Base-by-base conservation (phyloP, 1,139 yeast genomes). In the Suhomyces choctaworum region DNA sequence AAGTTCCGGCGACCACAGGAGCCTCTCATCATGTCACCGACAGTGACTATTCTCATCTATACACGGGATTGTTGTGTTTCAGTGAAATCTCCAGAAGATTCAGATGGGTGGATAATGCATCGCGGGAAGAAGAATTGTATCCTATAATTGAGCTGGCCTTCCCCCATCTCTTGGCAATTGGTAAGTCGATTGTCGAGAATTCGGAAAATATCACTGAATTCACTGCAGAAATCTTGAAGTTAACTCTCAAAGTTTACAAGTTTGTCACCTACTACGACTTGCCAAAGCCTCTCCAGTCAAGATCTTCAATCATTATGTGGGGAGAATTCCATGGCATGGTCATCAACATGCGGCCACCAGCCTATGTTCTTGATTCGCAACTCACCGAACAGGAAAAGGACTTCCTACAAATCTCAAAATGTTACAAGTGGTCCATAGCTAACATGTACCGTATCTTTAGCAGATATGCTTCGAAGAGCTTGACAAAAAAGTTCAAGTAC, bases 381-480 rank as follows among this genome's bases (percentile, higher is more conserved):
- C 37, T 51, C 4, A 43, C 56, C 24, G 73, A 68, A 36, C 60
- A 57, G 40, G 75, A 69, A 32, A 62, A 58, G 43, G 51, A 62
- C 32, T 54, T 62, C 36, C 50, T 68, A 11, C 73, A 70, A 47
- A 52, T 68, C 27, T 59, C 74, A 22, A 90, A 88, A 58, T 77
- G 92, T 44, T 86, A 88, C 60, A 92, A 92, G 58, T 90, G 98
- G 97, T 78, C 95, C 1, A 80, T 81, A 51, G 89, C 88, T 22
- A 88, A 88, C 54, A 60, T 90, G 32, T 77, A 73, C 50, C 76
- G 95, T 45, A 58, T 89, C n/a, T 86, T 84, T 52, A 74, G 73
- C 37, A 71, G 95, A 48, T 89, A 86, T 55, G 89, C 86, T 2
- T 74, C 82, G 6, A 58, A 52, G 28, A 56, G 60, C 25, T 56